A percentile compares a stretch with the other conserved stretches of the same genome.
Conservation (phyloP, 1,284 basidiomycete genomes). For the Thecaphora thlaspeos region DNA sequence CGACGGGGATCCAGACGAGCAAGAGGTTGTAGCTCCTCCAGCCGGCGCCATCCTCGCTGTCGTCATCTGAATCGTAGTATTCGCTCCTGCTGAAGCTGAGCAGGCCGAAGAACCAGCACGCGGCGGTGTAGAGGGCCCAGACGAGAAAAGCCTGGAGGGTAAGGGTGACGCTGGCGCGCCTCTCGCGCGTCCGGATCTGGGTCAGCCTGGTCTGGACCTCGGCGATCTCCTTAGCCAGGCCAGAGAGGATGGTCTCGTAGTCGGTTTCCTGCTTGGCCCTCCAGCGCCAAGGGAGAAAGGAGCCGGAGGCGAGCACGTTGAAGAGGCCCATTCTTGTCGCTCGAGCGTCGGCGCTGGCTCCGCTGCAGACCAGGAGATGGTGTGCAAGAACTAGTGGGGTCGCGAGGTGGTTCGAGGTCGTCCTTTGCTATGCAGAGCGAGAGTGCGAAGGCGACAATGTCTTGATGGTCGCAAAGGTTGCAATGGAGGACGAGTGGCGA, state of each 20-base stretch:
- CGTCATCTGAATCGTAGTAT: conserved; percentile 3
- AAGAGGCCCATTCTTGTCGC: conserved; percentile 23
- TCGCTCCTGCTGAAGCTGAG: conserved; percentile 4
- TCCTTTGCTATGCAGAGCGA: no score
- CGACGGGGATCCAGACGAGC: conserved; percentile 29
- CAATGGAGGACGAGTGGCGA: no score
- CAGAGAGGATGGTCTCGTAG: conserved; percentile 63
- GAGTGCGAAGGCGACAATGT: no score
- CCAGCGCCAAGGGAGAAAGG: conserved; percentile 24
- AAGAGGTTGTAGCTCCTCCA: neutral
- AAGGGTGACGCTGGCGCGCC: conserved; percentile 74
- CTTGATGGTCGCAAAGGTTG: no score
- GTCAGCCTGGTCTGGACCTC: conserved; percentile 72
- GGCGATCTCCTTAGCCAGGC: conserved; percentile 61
- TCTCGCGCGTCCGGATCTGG: conserved; percentile 82
- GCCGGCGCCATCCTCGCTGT: neutral
- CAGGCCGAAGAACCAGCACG: conserved; percentile 70
- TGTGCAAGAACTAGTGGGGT: no score
- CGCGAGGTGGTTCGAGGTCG: no score
- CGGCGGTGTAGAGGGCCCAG: conserved; percentile 75
- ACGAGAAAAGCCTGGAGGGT: conserved; percentile 77
- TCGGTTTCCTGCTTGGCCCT: conserved; percentile 53
- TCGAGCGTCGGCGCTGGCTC: neutral
- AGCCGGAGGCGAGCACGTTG: conserved; percentile 30
- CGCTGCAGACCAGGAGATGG: no score